Evolutionary conservation across 345 rosid species (phyloP).

Genomic region (Populus euphratica): DNA sequence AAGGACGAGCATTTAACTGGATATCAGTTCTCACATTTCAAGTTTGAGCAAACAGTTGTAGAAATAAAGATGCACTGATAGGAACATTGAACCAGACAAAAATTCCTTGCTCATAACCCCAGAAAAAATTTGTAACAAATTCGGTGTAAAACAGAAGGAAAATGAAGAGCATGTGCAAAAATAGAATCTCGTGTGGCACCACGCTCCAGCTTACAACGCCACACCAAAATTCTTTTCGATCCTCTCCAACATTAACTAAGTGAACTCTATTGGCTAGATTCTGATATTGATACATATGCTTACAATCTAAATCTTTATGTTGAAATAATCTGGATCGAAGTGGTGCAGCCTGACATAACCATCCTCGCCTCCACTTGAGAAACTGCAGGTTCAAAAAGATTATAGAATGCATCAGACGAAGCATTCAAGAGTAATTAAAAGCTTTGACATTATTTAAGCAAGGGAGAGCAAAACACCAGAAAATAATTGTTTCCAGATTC

Average conservation of each 20-base stretch:
- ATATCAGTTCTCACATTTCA: neutral
- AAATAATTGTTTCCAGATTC: neutral
- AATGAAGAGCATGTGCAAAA: neutral
- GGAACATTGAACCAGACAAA: neutral
- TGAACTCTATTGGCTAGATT: neutral
- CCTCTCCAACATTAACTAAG: neutral
- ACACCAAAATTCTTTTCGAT: neutral
- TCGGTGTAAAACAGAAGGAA: neutral
- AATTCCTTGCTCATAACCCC: neutral
- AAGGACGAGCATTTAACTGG: neutral
- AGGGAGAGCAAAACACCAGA: neutral
- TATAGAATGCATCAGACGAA: neutral
- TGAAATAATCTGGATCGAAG: slow-evolving; percentile 79
- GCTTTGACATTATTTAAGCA: neutral
- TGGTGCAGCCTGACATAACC: slow-evolving; percentile 96
- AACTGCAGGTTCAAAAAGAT: slow-evolving; percentile 37
- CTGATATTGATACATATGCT: neutral
- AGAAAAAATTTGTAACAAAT: neutral
- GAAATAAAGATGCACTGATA: neutral
- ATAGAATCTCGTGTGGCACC: neutral
- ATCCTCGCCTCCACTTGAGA: slow-evolving; percentile 97
- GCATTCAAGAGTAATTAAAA: neutral
- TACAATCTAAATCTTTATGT: slow-evolving; percentile 45
- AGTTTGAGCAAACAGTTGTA: neutral
- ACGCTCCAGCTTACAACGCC: neutral